Evolutionary conservation across 192 early-diverging fungal genomes (phyloP), one percentile per base, ranked within the genome.

Genomic region (Coemansia sp.): DNA sequence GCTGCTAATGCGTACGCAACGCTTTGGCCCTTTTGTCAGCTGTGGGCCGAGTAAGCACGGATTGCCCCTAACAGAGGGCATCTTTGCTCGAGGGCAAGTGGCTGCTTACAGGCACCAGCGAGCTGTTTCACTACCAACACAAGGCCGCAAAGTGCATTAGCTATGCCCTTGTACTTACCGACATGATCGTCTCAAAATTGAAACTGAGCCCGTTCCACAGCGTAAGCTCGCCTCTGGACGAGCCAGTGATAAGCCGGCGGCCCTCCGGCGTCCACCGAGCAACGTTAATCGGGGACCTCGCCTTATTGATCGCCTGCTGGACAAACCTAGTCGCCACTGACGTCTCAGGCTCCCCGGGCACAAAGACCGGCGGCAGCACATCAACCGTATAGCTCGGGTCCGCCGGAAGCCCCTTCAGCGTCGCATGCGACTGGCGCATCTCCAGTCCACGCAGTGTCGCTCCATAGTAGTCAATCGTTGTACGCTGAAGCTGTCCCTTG

Each of bases 191-290:
- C 53, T 97, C 96, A 66, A 96, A 99, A 60, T 99, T 99, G 56
- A 99, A 97, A 1, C 90, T 92, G 18, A 96, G 72, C 2, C 94
- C 94, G 58, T 92, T 96, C 96, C 96, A 99, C 20, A 96, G 67
- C 3, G 94, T 99, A 45, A 99, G 91, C 65, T 96, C 94, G 10
- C 96, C 96, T 53, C 79, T 85, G 0, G 90, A 90, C 0, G 91
- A 86, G 8, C 92, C 96, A 3, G 96, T 96, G 12, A 96, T 87
- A 8, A 99, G 65, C 23, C 94, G 81, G 14, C 96, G 73, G 14
- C 94, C 94, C 61, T 99, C 96, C 1, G 96, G 96, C 12, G 90
- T 95, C 94, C 94, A 99, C 79, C 84, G 76, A 27, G 92, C 83
- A 20, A 90, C 90, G 57, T 97, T 96, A 26, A 97, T 80, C 12